Base-by-base conservation (phyloP, 164 flowering plant genomes). In the Echeveria elegans region DNA sequence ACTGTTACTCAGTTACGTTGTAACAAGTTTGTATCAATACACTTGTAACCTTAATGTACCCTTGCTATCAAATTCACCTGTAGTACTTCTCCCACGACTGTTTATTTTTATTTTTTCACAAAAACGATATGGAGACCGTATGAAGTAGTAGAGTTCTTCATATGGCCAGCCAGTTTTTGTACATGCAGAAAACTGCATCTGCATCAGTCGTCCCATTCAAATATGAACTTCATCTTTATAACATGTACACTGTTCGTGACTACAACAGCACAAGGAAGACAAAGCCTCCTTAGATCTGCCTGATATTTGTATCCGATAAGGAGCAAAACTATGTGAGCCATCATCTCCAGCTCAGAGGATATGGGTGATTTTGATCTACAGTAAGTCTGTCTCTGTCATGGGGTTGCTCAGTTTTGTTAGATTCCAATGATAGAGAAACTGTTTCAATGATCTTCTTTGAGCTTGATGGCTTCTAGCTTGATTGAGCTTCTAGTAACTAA, bases 401-500 rank as follows among this genome's bases (percentile, higher is more conserved):
- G 7, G 3, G 26, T 6, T 52, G 28, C 28, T 52, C 59, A 52
- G 6, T 14, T 26, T 26, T 26, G 60, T 53, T 53, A 53, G 60
- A 31, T 26, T 53, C 60, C 60, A 53, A 26, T 7, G 7, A 34
- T 34, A 34, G 5, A 7, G 37, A 34, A 34, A 3, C 37, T 34
- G 3, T 10, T 28, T 56, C 19, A 56, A 5, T 18, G 32, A 28
- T 12, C 32, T 28, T 56, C 70, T 53, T 74, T 79, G 45, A 71
- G 65, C n/a, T 41, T 56, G 24, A 63, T 9, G 7, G 32, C 50
- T 12, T 62, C 64, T 26, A 68, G 73, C 68, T 78, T 71, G 15
- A 85, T 77, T 45, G 84, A 82, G 68, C 70, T 69, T 32, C 83
- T 82, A n/a, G 79, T 70, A 38, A 82, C 72, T 15, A 83, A 74